Base-by-base conservation (phyloP, 441 rosid species). In the Bruguiera hainesii region DNA sequence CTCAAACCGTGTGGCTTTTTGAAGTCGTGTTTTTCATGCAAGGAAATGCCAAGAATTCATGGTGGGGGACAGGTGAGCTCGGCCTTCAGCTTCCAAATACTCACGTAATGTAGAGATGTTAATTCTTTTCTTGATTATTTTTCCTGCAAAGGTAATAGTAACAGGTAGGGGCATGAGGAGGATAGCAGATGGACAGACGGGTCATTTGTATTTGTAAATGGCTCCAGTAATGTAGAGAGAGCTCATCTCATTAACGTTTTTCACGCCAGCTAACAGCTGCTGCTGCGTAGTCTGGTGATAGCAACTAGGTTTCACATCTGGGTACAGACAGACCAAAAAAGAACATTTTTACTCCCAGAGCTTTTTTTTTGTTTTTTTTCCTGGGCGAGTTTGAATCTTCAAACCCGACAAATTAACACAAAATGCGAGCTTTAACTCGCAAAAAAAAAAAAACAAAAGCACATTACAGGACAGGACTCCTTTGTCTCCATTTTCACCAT, bases 1-100 rank as follows among this genome's bases (percentile, higher is more conserved):
- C 37, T 33, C 9, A 33, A 33, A 33, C 37, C 9, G 37, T 29
- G 31, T 29, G 31, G 5, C 5, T 29, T 29, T 29, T 29, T 29
- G 31, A 7, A 33, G 37, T 7, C 0, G 11, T 37, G 46, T 37
- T 13, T 37, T 10, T 15, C 15, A 37, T 37, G 42, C 42, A 4
- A 37, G 29, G 30, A 51, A 64, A 49, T 65, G 70, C 70, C 74
- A 63, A 42, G 29, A 64, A 59, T 29, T 60, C 52, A 2, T 50
- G 52, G 74, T 53, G 77, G 64, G 78, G 63, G 53, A n/a, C 18
- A 19, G 25, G 29, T 58, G 28, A 68, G 50, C 21, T 50, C 28
- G 23, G 57, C 49, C 8, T 37, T 23, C 46, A 46, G 28, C 31
- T 46, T 60, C 42, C 57, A 21, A 53, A 53, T 53, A 53, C 5